phyloP scores from a whole-genome alignment of 352 stramenopile species.

The Pythium rhizo-oryzae region DNA sequence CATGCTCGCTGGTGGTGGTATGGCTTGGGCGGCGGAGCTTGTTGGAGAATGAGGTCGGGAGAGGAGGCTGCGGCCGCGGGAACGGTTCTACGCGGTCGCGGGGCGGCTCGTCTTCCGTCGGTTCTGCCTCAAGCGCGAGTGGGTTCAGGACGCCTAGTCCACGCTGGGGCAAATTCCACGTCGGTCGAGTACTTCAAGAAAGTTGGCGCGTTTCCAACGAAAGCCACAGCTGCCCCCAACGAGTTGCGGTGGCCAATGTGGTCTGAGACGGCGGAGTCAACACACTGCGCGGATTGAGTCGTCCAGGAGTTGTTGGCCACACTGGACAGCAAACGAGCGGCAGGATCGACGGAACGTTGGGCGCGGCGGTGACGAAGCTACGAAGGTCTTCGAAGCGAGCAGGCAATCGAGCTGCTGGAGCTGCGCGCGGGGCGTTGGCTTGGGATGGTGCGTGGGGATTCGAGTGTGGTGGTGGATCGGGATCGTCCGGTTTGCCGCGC shows the following conservation, averaged over 20 bases:
- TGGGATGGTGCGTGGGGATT: conserved; percentile 17
- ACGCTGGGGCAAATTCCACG: neutral
- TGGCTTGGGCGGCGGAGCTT: neutral
- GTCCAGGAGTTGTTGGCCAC: neutral
- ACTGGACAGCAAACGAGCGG: neutral
- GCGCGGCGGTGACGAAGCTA: neutral
- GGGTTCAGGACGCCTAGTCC: conserved; percentile 1
- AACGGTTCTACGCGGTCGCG: neutral
- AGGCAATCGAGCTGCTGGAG: neutral
- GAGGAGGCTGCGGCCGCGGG: neutral
- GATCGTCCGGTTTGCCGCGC: conserved; percentile 3
- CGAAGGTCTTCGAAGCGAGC: neutral
- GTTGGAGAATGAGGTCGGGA: conserved; percentile 11
- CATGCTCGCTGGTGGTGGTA: conserved; percentile 24
- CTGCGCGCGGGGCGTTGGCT: neutral
- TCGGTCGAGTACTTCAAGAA: conserved; percentile 2
- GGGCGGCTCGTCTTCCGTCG: conserved; percentile 16
- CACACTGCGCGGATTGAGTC: neutral
- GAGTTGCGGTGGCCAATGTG: neutral
- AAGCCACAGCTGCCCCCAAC: neutral
- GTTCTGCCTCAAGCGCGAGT: conserved; percentile 1
- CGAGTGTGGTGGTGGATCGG: conserved; percentile 2
- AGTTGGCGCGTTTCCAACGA: conserved; percentile 2
- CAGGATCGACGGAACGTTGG: neutral
- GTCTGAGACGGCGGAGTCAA: neutral